These are phyloP conservation scores for Kodamaea sp. DNA, from an alignment of 1,139 yeast species.

Conservation along the genomic window DNA sequence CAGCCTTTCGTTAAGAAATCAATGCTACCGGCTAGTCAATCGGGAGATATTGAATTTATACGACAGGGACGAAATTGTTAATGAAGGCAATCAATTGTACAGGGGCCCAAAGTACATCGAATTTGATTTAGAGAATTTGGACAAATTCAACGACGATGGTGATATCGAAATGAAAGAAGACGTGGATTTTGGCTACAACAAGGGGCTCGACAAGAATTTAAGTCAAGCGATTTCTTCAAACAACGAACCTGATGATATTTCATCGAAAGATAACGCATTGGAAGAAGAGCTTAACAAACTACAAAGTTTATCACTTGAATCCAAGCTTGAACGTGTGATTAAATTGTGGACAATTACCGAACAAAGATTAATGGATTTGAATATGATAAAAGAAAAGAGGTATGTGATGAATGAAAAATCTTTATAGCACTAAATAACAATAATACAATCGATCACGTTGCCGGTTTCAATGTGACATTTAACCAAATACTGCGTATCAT, in stretches of 20 bases:
- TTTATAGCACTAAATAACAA: slow-evolving; percentile 17
- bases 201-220: slow-evolving; percentile 12
- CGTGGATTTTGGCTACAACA: slow-evolving; percentile 11
- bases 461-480: slow-evolving; percentile 70
- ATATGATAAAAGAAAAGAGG: slow-evolving; percentile 35
- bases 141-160: slow-evolving; percentile 9
- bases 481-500: slow-evolving; percentile 56
- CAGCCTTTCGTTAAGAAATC: slow-evolving; percentile 54
- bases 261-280: slow-evolving; percentile 19
- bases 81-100: slow-evolving; percentile 17
- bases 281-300: slow-evolving; percentile 30
- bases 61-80: slow-evolving; percentile 12
- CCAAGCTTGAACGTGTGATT: slow-evolving; percentile 55
- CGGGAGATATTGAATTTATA: slow-evolving; percentile 41
- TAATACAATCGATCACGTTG: slow-evolving; percentile 52
- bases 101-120: slow-evolving; percentile 20
- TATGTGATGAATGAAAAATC: slow-evolving; percentile 19
- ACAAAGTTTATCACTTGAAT: slow-evolving; percentile 35
- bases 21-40: slow-evolving; percentile 62
- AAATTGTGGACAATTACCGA: slow-evolving; percentile 66
- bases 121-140: slow-evolving; percentile 18
- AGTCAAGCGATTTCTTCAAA: slow-evolving; percentile 6
- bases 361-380: slow-evolving; percentile 45
- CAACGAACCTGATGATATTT: slow-evolving; percentile 12
- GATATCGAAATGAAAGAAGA: slow-evolving; percentile 6